Percentiles rank a stretch among this genome's conserved stretches.
These are phyloP conservation scores for Paxillus ammoniavirescens DNA, from an alignment of 768 basidiomycete species.

Conservation along the genomic window DNA sequence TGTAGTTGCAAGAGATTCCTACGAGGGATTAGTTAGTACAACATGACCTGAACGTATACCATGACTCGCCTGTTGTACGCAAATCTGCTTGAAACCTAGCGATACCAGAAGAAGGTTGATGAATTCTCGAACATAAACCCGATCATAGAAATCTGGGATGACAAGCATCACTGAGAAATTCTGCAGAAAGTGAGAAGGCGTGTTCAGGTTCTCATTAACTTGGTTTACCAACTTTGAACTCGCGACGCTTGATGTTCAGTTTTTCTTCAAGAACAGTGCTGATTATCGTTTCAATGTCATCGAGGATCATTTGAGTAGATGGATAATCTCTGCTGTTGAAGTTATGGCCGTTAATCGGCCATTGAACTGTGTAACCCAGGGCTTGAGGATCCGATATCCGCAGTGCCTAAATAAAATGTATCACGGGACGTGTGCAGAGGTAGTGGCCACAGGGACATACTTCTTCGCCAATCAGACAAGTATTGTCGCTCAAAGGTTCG, in stretches of 20 bases:
- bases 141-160: slow-evolving; percentile 90
- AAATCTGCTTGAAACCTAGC: slow-evolving; percentile 93
- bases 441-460: slow-evolving; percentile 33
- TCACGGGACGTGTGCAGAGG: slow-evolving; percentile 3
- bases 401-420: slow-evolving; percentile 51
- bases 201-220: not conserved
- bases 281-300: slow-evolving; percentile 76
- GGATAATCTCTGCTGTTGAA: slow-evolving; percentile 83
- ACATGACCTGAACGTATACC: not conserved
- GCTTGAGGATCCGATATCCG: slow-evolving; percentile 65
- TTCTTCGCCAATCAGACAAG: slow-evolving; percentile 66
- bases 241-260: slow-evolving; percentile 48
- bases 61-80: slow-evolving; percentile 75
- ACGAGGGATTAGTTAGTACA: not conserved
- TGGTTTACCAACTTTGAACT: slow-evolving; percentile 55
- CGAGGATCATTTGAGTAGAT: slow-evolving; percentile 65
- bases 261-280: slow-evolving; percentile 57
- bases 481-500: slow-evolving; percentile 41
- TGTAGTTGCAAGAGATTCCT: slow-evolving; percentile 92
- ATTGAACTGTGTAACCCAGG: slow-evolving; percentile 71
- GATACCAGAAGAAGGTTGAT: slow-evolving; percentile 66
- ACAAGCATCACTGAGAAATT: slow-evolving; percentile 85
- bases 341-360: slow-evolving; percentile 78
- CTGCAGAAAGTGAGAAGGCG: slow-evolving; percentile 37
- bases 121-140: slow-evolving; percentile 78